Percentiles rank a stretch among this genome's conserved stretches.
phyloP scores from a whole-genome alignment of 345 rosid species.

The Salix koriyanagi region DNA sequence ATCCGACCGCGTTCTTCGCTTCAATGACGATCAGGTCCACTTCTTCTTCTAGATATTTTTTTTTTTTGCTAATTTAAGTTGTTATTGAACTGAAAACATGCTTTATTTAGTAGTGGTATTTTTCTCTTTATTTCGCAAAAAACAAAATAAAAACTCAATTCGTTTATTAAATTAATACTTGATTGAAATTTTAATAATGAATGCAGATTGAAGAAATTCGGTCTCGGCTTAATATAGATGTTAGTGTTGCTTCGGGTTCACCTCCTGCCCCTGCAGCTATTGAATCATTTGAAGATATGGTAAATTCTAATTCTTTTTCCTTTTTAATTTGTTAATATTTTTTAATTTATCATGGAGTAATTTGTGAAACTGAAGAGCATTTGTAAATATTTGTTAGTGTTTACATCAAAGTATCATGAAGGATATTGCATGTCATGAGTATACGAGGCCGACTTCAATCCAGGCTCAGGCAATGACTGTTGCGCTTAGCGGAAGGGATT shows the following conservation, averaged over 20 bases:
- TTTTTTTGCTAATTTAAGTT: not conserved
- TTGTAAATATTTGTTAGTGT: slow-evolving; percentile 17
- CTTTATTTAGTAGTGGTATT: not conserved
- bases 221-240: slow-evolving; percentile 32
- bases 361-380: not conserved
- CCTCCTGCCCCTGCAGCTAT: slow-evolving; percentile 31
- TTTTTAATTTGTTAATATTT: not conserved
- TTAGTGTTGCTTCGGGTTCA: slow-evolving; percentile 26
- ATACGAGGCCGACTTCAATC: slow-evolving; percentile 32
- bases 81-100: not conserved
- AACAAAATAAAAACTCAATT: not conserved
- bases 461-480: slow-evolving; percentile 44
- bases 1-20: slow-evolving; percentile 40
- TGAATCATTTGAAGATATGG: slow-evolving; percentile 41
- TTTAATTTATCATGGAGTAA: not conserved
- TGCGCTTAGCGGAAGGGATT: slow-evolving; percentile 37
- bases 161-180: not conserved
- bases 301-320: not conserved
- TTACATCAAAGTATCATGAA: slow-evolving; percentile 30
- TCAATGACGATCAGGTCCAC: slow-evolving; percentile 22
- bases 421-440: slow-evolving; percentile 33
- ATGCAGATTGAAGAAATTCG: slow-evolving; percentile 37
- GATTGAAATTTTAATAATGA: not conserved
- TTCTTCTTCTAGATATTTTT: not conserved
- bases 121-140: not conserved